These are phyloP conservation scores for Salix viminalis DNA, from an alignment of 345 rosid species.

Conservation along the genomic window DNA sequence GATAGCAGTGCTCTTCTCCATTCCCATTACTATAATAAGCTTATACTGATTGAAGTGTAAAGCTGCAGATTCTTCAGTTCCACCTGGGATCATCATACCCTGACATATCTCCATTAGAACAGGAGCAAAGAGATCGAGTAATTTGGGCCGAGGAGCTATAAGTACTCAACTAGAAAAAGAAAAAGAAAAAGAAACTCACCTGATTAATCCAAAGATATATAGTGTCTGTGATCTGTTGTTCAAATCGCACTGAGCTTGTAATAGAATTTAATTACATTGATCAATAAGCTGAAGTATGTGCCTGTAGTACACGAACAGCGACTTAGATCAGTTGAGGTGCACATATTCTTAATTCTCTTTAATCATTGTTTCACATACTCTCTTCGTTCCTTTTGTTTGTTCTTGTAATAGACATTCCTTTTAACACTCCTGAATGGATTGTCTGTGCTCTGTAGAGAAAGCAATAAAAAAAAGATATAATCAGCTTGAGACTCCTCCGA, in stretches of 20 bases:
- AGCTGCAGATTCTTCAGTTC: too few species aligned
- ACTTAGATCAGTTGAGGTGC: neutral
- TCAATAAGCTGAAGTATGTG: neutral
- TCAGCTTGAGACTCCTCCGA: neutral
- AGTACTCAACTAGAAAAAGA: too few species aligned
- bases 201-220: neutral
- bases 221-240: neutral
- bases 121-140: too few species aligned
- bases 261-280: neutral
- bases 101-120: too few species aligned
- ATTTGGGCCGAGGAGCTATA: too few species aligned
- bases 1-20: too few species aligned
- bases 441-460: slow-evolving; percentile 25
- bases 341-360: neutral
- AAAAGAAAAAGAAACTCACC: too few species aligned
- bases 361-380: neutral
- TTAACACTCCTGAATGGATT: slow-evolving; percentile 11
- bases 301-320: neutral
- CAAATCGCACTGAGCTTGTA: neutral
- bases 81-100: too few species aligned
- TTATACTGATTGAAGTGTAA: too few species aligned
- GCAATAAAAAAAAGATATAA: slow-evolving; percentile 2
- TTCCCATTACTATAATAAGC: too few species aligned
- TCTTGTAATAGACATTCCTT: neutral
- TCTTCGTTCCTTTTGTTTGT: neutral